A percentile compares a stretch with the other conserved stretches of the same genome.
Conservation (phyloP, 2,329 filamentous ascomycete species). For the Venturia pyrina region DNA sequence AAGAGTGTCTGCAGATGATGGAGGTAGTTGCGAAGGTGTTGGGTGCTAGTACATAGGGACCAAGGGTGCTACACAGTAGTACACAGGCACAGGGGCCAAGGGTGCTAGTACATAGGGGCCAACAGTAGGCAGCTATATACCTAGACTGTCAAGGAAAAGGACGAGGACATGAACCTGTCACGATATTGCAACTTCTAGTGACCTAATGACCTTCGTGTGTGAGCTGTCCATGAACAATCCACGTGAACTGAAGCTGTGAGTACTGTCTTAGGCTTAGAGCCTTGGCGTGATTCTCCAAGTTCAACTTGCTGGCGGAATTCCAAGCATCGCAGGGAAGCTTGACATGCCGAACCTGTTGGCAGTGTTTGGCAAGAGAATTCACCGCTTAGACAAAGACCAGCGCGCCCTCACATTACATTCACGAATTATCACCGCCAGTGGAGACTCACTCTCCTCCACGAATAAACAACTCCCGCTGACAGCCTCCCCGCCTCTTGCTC, state of each 20-base stretch:
- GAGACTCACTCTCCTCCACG: background rate
- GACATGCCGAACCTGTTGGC: background rate
- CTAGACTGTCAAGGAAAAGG: no score
- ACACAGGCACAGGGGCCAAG: no score
- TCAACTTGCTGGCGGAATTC: background rate
- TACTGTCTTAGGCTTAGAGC: background rate
- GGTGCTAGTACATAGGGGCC: background rate
- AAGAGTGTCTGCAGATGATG: constrained; percentile 32
- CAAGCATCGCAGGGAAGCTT: background rate
- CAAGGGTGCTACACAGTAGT: no score
- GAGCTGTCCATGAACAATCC: background rate
- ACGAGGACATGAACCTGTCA: background rate
- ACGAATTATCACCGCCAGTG: background rate
- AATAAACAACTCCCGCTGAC: background rate
- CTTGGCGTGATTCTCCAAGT: background rate
- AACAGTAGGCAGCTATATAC: background rate
- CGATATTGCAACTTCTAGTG: background rate
- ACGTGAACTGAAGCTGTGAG: background rate
- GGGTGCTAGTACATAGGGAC: background rate
- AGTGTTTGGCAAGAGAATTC: background rate
- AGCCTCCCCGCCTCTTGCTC: constrained; percentile 1
- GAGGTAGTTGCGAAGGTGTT: constrained; percentile 21
- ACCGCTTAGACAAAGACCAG: background rate
- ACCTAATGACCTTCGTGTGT: background rate
- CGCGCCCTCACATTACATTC: background rate